Evolutionary conservation across 805 yeast genomes (phyloP).

Genomic region (Pichia pseudocactophila): DNA sequence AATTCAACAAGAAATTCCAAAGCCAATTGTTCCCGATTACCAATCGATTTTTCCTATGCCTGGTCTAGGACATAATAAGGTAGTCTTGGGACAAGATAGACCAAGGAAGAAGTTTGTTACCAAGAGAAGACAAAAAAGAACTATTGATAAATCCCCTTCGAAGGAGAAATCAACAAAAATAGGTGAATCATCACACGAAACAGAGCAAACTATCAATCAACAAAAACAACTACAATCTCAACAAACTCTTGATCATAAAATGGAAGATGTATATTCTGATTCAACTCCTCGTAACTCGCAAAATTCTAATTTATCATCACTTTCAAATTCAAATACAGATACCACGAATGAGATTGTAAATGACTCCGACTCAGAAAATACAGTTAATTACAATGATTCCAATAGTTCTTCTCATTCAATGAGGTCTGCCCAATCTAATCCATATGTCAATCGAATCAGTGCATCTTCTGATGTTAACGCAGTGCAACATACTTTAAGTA

Average conservation of each 20-base stretch:
- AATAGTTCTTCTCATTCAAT: not conserved
- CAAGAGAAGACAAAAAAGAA: constrained; percentile 11
- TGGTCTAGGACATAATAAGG: constrained; percentile 14
- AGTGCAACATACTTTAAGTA: constrained; percentile 17
- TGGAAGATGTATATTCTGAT: not conserved
- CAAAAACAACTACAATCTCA: not conserved
- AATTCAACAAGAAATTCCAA: not conserved
- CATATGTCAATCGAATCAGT: not conserved
- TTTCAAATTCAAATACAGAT: not conserved
- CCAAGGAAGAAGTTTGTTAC: constrained; percentile 10
- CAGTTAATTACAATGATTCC: not conserved
- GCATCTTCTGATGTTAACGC: constrained; percentile 6
- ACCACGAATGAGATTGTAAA: not conserved
- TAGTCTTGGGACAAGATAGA: constrained; percentile 9
- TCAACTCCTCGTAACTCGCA: not conserved
- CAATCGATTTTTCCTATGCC: constrained; percentile 23
- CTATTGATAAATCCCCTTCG: not conserved
- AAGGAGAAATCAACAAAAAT: not conserved
- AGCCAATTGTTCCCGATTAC: constrained; percentile 13
- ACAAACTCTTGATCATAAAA: too few relatives aligned
- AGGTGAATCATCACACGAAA: not conserved
- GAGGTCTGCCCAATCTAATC: not conserved
- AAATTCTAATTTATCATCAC: not conserved
- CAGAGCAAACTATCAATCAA: not conserved
- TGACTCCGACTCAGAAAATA: not conserved